These are phyloP conservation scores for Suhomyces chickasaworum DNA, from an alignment of 1,139 yeast species.

Conservation along the genomic window DNA sequence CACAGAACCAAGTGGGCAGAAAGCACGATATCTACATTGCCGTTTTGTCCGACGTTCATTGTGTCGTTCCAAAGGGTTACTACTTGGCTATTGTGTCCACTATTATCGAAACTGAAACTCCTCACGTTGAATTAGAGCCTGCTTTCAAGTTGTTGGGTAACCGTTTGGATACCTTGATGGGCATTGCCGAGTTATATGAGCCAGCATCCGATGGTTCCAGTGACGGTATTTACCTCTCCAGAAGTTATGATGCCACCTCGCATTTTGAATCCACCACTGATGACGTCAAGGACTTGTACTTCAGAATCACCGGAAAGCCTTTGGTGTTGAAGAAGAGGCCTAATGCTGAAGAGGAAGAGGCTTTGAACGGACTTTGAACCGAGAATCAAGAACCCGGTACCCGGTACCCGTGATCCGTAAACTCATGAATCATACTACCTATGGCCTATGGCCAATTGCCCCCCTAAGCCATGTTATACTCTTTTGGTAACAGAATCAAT, in stretches of 20 bases:
- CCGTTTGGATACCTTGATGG: slow-evolving; percentile 86
- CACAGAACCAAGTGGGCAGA: slow-evolving; percentile 93
- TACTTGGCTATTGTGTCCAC: slow-evolving; percentile 94
- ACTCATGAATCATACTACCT: neutral
- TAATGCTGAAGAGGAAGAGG: slow-evolving; percentile 59
- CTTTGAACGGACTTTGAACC: slow-evolving; percentile 20
- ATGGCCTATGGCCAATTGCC: neutral
- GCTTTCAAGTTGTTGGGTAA: slow-evolving; percentile 90
- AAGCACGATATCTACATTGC: slow-evolving; percentile 95
- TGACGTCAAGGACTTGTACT: slow-evolving; percentile 88
- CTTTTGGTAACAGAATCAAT: neutral
- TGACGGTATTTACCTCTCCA: slow-evolving; percentile 80
- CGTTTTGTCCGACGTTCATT: slow-evolving; percentile 84
- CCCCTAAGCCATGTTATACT: neutral
- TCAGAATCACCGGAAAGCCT: slow-evolving; percentile 90
- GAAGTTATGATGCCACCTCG: slow-evolving; percentile 90
- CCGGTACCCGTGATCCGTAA: neutral
- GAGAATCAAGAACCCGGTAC: too few relatives aligned
- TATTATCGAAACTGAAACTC: slow-evolving; percentile 89
- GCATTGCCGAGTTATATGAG: slow-evolving; percentile 88
- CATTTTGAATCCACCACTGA: slow-evolving; percentile 97
- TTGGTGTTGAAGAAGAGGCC: slow-evolving; percentile 79
- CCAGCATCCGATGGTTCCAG: slow-evolving; percentile 81
- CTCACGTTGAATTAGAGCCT: slow-evolving; percentile 90
- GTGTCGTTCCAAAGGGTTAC: slow-evolving; percentile 88